Conservation (phyloP, 2,329 filamentous ascomycete species). For the Xylaria sp. region DNA sequence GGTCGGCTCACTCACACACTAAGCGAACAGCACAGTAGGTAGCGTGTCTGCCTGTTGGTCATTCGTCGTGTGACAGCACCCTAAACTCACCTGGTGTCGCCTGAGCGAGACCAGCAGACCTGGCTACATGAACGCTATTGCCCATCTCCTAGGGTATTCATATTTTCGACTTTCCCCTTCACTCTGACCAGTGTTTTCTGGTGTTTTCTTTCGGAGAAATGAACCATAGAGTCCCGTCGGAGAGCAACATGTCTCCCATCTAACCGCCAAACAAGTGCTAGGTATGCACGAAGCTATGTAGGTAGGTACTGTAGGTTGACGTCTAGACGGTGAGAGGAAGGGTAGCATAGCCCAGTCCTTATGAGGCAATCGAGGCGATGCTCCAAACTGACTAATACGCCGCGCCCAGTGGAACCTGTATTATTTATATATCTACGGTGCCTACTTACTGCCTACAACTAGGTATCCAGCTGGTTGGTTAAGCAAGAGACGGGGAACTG, state of each 20-base stretch:
- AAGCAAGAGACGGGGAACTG: constrained; percentile 19
- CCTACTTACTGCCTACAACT: neutral
- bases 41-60: constrained; percentile 18
- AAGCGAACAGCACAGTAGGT: neutral
- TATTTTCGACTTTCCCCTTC: neutral
- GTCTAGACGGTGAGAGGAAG: neutral
- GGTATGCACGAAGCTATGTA: neutral
- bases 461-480: constrained; percentile 12
- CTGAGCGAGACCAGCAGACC: neutral
- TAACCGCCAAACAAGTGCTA: neutral
- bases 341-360: constrained; percentile 26
- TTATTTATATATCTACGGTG: constrained; percentile 30
- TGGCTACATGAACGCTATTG: neutral
- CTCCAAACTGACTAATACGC: constrained; percentile 29
- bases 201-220: neutral
- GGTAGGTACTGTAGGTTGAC: neutral
- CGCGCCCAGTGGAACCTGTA: constrained; percentile 29
- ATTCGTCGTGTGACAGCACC: constrained; percentile 18
- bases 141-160: neutral
- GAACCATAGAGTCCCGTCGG: neutral
- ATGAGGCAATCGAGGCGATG: constrained; percentile 26
- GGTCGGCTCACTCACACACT: constrained; percentile 12
- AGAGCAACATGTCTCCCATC: neutral
- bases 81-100: neutral
- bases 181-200: neutral